phyloP scores from a whole-genome alignment of 1,284 basidiomycete species.

The Pyrrhoderma lamaoense region DNA sequence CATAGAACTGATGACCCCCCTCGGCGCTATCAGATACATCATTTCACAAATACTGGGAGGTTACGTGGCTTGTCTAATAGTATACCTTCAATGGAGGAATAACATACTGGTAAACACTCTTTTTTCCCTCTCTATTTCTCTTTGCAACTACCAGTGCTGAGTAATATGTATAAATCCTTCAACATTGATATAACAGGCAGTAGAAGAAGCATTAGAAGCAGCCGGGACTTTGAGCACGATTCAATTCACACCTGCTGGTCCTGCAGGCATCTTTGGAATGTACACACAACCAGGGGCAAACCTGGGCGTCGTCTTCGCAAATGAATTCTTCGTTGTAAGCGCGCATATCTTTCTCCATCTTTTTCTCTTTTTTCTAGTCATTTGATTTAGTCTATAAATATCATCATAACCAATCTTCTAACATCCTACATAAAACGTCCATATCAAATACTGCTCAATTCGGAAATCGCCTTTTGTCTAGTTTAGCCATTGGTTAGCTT shows the following conservation, averaged over 20 bases:
- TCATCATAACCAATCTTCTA: no score
- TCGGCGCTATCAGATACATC: constrained; percentile 41
- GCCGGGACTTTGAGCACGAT: constrained; percentile 34
- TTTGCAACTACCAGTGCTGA: no score
- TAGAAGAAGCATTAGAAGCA: constrained; percentile 36
- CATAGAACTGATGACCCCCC: background rate
- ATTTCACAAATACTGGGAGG: constrained; percentile 55
- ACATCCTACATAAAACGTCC: no score
- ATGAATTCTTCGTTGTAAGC: constrained; percentile 59
- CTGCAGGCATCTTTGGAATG: constrained; percentile 56
- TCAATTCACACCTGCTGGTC: constrained; percentile 53
- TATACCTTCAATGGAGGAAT: constrained; percentile 57
- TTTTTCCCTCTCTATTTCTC: background rate
- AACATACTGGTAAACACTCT: constrained; percentile 33
- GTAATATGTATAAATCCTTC: no score
- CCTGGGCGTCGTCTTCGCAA: constrained; percentile 50
- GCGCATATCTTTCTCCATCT: no score
- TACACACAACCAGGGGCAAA: constrained; percentile 42
- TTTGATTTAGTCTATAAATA: no score
- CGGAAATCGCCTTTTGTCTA: no score
- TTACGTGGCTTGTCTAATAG: constrained; percentile 50
- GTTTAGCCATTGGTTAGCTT: no score
- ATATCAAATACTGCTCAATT: no score
- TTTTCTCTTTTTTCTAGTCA: constrained; percentile 11
- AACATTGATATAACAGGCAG: constrained; percentile 24